These are phyloP conservation scores for Stereocaulon alpinum DNA, from an alignment of 495 filamentous ascomycete genomes.

Conservation along the genomic window DNA sequence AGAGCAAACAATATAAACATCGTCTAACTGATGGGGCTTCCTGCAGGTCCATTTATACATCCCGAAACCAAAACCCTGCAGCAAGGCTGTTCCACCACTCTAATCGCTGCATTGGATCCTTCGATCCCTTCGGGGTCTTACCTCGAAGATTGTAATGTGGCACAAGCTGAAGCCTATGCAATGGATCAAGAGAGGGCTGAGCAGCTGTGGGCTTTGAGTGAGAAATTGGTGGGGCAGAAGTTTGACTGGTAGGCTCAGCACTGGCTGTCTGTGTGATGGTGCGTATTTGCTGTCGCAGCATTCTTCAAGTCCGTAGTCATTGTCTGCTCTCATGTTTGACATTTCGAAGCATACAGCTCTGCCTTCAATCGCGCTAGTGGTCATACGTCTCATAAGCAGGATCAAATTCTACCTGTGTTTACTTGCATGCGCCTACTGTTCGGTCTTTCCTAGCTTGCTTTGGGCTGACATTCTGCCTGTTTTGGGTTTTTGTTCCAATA, in stretches of 20 bases:
- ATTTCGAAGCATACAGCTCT: too few species aligned
- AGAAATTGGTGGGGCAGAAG: constrained; percentile 39
- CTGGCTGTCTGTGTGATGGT: too few species aligned
- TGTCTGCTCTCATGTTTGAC: too few species aligned
- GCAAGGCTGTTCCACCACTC: constrained; percentile 45
- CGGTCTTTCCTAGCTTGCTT: too few species aligned
- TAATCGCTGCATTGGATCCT: constrained; percentile 50
- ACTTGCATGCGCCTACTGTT: too few species aligned
- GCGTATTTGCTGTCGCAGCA: too few species aligned
- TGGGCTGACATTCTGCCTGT: too few species aligned
- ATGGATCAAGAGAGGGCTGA: constrained; percentile 35
- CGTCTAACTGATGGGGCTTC: not conserved
- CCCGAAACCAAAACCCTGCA: constrained; percentile 33
- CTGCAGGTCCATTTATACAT: not conserved
- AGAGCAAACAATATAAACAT: not conserved
- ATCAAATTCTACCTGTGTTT: too few species aligned
- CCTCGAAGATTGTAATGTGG: constrained; percentile 34
- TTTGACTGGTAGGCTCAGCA: constrained; percentile 27
- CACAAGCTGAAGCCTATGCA: constrained; percentile 21
- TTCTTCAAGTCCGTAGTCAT: too few species aligned
- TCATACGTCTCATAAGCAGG: too few species aligned
- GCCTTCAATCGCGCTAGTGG: too few species aligned
- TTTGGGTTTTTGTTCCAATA: too few species aligned
- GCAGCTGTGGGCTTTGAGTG: constrained; percentile 38
- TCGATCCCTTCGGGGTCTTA: constrained; percentile 26